phyloP scores from a whole-genome alignment of 345 rosid species.

The Hibiscus syriacus region DNA sequence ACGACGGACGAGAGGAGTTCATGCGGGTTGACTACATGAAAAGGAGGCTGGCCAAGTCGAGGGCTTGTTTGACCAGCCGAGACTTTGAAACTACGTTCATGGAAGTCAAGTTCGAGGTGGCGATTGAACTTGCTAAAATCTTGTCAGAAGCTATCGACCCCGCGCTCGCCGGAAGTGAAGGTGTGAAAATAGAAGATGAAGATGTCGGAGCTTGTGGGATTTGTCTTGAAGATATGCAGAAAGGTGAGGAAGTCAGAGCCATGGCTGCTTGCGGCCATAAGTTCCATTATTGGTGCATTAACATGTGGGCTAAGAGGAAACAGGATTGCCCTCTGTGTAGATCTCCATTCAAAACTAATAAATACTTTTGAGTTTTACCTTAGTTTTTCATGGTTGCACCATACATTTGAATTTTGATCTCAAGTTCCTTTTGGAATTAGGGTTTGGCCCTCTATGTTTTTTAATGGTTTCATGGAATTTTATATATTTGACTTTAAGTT shows the following conservation, averaged over 20 bases:
- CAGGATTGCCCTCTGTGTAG: neutral
- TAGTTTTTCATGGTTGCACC: no score
- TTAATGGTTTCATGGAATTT: no score
- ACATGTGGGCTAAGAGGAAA: neutral
- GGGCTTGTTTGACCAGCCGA: neutral
- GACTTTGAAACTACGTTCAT: neutral
- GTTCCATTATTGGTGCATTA: neutral
- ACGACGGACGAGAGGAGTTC: neutral
- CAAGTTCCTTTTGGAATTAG: no score
- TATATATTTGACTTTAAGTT: no score
- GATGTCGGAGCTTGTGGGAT: neutral
- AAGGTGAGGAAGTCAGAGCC: neutral
- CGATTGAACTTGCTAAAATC: neutral
- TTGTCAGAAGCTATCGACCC: neutral
- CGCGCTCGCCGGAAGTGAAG: neutral
- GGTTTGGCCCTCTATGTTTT: no score
- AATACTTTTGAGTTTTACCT: no score
- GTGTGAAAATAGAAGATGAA: neutral
- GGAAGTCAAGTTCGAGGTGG: neutral
- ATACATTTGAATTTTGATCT: no score
- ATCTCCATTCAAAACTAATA: neutral
- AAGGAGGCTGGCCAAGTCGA: neutral
- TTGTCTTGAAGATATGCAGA: neutral
- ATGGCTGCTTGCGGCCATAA: neutral
- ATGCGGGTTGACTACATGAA: neutral